phyloP scores from a whole-genome alignment of 495 filamentous ascomycete genomes.

The Entonaema liquescens region DNA sequence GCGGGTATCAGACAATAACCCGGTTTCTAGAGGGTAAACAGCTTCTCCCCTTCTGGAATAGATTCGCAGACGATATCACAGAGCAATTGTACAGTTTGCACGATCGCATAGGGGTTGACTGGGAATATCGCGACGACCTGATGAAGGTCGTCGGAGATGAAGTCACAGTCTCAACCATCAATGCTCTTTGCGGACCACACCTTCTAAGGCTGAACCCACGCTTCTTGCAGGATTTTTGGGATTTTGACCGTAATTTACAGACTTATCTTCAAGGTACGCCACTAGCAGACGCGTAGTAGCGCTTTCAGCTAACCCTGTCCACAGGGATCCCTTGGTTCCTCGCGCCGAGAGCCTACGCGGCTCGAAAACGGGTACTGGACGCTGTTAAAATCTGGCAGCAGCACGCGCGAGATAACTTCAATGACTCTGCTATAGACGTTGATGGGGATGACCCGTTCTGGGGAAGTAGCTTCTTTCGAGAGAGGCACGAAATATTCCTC shows the following conservation, averaged over 20 bases:
- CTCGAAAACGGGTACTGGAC: constrained; percentile 34
- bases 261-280: constrained; percentile 42
- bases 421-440: constrained; percentile 11
- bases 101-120: constrained; percentile 22
- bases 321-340: constrained; percentile 42
- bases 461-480: constrained; percentile 45
- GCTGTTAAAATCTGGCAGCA: constrained; percentile 44
- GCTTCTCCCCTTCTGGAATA: constrained; percentile 37
- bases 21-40: constrained; percentile 36
- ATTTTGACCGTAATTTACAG: constrained; percentile 44
- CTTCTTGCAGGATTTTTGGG: constrained; percentile 44
- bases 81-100: constrained; percentile 24
- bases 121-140: constrained; percentile 37
- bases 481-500: constrained; percentile 45
- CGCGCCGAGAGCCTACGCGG: constrained; percentile 37
- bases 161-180: constrained; percentile 32
- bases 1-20: constrained; percentile 25
- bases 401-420: constrained; percentile 40
- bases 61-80: constrained; percentile 33
- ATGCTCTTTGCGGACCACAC: constrained; percentile 46
- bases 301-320: constrained; percentile 5
- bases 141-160: constrained; percentile 42
- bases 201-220: constrained; percentile 40
- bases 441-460: constrained; percentile 48
- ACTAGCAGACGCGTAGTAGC: background rate